These are phyloP conservation scores for Pythium rhizo-oryzae DNA, from an alignment of 352 stramenopile species.

Conservation along the genomic window DNA sequence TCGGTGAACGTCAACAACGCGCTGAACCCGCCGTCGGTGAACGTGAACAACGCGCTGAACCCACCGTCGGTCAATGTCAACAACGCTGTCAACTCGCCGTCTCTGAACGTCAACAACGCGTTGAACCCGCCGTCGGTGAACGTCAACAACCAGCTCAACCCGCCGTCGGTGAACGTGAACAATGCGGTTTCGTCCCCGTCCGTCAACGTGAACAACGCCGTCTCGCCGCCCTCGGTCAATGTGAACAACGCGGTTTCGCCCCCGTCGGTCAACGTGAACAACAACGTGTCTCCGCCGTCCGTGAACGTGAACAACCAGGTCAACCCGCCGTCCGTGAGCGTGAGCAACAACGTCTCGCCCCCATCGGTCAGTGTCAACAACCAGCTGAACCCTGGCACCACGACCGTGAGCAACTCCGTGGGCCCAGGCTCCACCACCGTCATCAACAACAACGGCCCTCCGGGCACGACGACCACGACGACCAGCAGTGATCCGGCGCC, in stretches of 20 bases:
- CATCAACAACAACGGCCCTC: slow-evolving; percentile 9
- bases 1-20: background rate
- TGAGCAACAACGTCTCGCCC: slow-evolving; percentile 4
- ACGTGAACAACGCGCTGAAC: background rate
- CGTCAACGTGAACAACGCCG: background rate
- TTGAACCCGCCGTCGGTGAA: background rate
- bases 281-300: background rate
- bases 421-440: slow-evolving; percentile 10
- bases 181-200: background rate
- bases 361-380: slow-evolving; percentile 14
- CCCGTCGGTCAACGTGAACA: slow-evolving; percentile 15
- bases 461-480: slow-evolving; percentile 9
- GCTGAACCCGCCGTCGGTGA: background rate
- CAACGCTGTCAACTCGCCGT: background rate
- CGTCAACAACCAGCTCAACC: background rate
- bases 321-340: slow-evolving; percentile 3
- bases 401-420: slow-evolving; percentile 10
- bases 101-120: background rate
- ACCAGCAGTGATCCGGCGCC: background rate
- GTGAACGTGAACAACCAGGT: slow-evolving; percentile 15
- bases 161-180: background rate
- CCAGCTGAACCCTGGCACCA: slow-evolving; percentile 5
- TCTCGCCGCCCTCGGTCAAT: background rate
- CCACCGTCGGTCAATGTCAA: background rate
- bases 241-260: background rate